These are phyloP conservation scores for Komagataea norvegica DNA, from an alignment of 1,139 yeast genomes.

Conservation along the genomic window DNA sequence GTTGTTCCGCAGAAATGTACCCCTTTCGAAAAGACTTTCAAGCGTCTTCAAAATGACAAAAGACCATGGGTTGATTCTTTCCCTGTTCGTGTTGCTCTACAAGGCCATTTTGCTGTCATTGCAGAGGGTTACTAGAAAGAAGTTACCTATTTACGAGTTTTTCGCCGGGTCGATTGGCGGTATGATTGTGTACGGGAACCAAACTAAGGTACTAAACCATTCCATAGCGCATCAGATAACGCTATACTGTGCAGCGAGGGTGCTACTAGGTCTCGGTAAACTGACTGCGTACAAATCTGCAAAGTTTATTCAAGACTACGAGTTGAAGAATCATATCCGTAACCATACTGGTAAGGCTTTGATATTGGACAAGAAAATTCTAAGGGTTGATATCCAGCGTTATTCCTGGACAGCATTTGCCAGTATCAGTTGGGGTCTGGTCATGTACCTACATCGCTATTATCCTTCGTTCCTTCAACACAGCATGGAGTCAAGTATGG, in stretches of 20 bases:
- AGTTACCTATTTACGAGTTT: slow-evolving; percentile 36
- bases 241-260: slow-evolving; percentile 54
- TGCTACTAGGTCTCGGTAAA: slow-evolving; percentile 49
- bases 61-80: slow-evolving; percentile 65
- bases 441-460: slow-evolving; percentile 64
- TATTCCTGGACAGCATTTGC: slow-evolving; percentile 65
- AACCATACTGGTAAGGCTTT: neutral
- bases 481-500: slow-evolving; percentile 67
- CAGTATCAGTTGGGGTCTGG: slow-evolving; percentile 69
- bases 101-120: slow-evolving; percentile 36
- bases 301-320: slow-evolving; percentile 10
- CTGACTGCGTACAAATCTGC: slow-evolving; percentile 25
- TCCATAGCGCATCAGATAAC: slow-evolving; percentile 59
- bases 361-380: slow-evolving; percentile 28
- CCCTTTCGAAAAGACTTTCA: slow-evolving; percentile 41
- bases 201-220: slow-evolving; percentile 26
- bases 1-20: slow-evolving; percentile 45
- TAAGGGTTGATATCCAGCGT: slow-evolving; percentile 35
- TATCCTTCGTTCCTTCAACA: slow-evolving; percentile 63
- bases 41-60: slow-evolving; percentile 54
- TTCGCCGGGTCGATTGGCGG: slow-evolving; percentile 65
- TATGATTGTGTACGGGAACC: slow-evolving; percentile 30
- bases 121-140: slow-evolving; percentile 6
- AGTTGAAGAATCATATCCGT: neutral
- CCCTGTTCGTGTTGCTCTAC: slow-evolving; percentile 61